Percentiles rank a stretch among this genome's conserved stretches.
These are phyloP conservation scores for Picea abies DNA, from an alignment of 83 land plant genomes.

Conservation along the genomic window DNA sequence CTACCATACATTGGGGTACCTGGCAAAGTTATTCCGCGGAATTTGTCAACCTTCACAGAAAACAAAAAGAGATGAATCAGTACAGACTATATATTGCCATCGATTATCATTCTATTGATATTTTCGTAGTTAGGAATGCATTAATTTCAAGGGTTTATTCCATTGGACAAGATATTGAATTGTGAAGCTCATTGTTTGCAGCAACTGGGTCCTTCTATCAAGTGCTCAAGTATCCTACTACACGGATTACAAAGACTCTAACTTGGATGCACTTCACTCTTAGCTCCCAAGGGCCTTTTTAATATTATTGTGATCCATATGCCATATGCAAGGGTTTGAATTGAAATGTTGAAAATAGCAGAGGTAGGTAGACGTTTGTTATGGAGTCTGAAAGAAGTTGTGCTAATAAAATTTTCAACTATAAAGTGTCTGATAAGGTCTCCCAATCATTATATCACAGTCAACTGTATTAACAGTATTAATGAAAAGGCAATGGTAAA, in stretches of 20 bases:
- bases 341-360: too few relatives aligned
- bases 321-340: too few relatives aligned
- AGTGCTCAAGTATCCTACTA: background rate
- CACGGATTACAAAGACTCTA: constrained; percentile 2
- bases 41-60: constrained; percentile 49
- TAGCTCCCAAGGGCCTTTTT: too few relatives aligned
- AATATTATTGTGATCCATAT: too few relatives aligned
- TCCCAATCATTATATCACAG: too few relatives aligned
- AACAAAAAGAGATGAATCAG: background rate
- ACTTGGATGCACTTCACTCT: background rate
- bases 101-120: background rate
- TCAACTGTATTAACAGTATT: too few relatives aligned
- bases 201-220: too few relatives aligned
- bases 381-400: too few relatives aligned
- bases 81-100: background rate
- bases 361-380: too few relatives aligned
- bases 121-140: background rate
- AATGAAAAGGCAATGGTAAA: too few relatives aligned
- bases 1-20: constrained; percentile 63
- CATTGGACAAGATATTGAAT: background rate
- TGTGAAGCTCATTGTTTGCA: background rate
- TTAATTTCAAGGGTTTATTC: background rate
- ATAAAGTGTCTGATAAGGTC: too few relatives aligned
- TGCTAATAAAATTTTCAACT: too few relatives aligned
- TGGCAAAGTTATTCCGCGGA: constrained; percentile 67